These are phyloP conservation scores for Plasmodium falciparum DNA, from an alignment of 169 alveolate genomes.

Conservation along the genomic window DNA sequence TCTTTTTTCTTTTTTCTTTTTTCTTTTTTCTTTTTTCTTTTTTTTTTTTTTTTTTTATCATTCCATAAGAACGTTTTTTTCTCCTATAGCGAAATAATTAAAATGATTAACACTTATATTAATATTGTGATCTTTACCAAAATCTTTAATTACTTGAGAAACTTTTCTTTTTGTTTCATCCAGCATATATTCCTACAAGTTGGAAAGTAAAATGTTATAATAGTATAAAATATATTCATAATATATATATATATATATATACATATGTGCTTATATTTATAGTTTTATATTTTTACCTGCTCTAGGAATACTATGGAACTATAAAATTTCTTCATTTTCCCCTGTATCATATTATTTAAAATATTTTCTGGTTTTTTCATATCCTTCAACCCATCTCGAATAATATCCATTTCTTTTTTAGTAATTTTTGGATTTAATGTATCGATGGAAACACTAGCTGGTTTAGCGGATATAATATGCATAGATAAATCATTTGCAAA, in stretches of 20 bases:
- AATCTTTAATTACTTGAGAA: conserved; percentile 52
- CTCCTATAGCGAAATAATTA: conserved; percentile 55
- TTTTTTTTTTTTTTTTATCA: background rate
- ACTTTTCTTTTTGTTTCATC: conserved; percentile 75
- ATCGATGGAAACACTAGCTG: conserved; percentile 35
- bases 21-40: too few relatives aligned
- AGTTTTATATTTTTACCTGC: conserved; percentile 9
- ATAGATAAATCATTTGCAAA: conserved; percentile 61
- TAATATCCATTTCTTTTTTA: conserved; percentile 37
- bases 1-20: too few relatives aligned
- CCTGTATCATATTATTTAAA: conserved; percentile 41
- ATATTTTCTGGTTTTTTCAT: conserved; percentile 47
- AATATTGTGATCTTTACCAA: conserved; percentile 24
- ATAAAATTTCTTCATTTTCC: conserved; percentile 55
- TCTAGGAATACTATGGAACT: conserved; percentile 39
- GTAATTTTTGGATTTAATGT: conserved; percentile 28
- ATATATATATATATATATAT: too few relatives aligned
- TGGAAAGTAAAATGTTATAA: background rate
- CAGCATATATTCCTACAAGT: conserved; percentile 62
- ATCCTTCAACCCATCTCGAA: conserved; percentile 32
- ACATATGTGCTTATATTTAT: background rate
- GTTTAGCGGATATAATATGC: conserved; percentile 68
- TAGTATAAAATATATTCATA: background rate
- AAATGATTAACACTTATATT: conserved; percentile 47
- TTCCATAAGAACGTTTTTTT: conserved; percentile 38